Evolutionary conservation across 306 rosid genomes (phyloP).

Genomic region (Castanea sativa): DNA sequence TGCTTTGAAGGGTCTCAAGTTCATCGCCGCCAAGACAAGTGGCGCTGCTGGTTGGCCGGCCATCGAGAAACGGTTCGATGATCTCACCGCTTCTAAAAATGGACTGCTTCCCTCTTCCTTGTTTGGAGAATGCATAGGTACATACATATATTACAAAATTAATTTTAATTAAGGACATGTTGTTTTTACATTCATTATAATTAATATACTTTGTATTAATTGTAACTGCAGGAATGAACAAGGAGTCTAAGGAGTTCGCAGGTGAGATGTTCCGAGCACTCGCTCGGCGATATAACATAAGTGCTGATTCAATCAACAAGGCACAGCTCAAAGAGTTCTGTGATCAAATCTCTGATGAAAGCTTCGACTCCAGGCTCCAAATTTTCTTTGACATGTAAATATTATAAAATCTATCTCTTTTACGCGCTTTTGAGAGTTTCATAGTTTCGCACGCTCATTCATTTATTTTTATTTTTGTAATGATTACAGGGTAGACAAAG

Average conservation of each 20-base stretch:
- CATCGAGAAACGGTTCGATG: constrained; percentile 46
- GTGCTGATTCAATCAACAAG: constrained; percentile 39
- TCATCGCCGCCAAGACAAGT: constrained; percentile 42
- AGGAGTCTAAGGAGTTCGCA: constrained; percentile 60
- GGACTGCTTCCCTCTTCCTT: constrained; percentile 44
- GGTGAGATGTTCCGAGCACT: constrained; percentile 56
- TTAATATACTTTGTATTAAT: no score
- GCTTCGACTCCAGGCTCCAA: constrained; percentile 60
- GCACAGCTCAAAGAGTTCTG: constrained; percentile 46
- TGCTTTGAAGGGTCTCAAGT: constrained; percentile 52
- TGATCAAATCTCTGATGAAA: constrained; percentile 54
- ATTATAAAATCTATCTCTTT: background rate
- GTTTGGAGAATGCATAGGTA: constrained; percentile 63
- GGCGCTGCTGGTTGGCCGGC: constrained; percentile 35
- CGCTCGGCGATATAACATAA: constrained; percentile 42
- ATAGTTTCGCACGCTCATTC: background rate
- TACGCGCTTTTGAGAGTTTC: no score
- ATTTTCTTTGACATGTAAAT: constrained; percentile 61
- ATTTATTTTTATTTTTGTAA: background rate
- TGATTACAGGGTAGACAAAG: constrained; percentile 51
- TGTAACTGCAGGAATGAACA: constrained; percentile 47
- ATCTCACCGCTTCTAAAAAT: constrained; percentile 41
- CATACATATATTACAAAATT: background rate
- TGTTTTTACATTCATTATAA: no score
- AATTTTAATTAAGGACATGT: no score